These are phyloP conservation scores for Umbilicus rupestris DNA, from an alignment of 164 flowering plant genomes.

Conservation along the genomic window DNA sequence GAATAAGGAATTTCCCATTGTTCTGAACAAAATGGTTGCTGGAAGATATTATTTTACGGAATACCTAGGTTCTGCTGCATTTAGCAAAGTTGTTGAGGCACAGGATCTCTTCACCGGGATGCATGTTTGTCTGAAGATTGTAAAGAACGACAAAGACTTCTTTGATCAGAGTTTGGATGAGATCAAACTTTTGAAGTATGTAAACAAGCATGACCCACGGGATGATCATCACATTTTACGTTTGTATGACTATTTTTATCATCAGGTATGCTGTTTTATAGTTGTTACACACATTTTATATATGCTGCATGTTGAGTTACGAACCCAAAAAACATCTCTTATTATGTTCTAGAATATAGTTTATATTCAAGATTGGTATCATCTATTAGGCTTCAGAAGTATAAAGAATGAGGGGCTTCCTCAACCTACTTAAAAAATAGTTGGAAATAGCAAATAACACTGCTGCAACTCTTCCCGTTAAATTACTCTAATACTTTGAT, in stretches of 20 bases:
- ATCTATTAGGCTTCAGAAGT: neutral
- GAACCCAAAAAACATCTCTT: too few relatives aligned
- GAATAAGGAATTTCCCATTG: constrained; percentile 74
- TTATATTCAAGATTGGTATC: too few relatives aligned
- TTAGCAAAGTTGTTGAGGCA: constrained; percentile 89
- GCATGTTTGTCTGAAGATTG: constrained; percentile 89
- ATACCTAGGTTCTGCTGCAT: constrained; percentile 89
- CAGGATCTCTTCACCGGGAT: constrained; percentile 69
- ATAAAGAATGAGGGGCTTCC: neutral
- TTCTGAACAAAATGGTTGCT: constrained; percentile 56
- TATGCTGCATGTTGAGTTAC: too few relatives aligned
- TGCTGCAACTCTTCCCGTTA: neutral
- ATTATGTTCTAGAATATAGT: too few relatives aligned
- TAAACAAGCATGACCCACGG: constrained; percentile 78
- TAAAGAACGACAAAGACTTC: constrained; percentile 88
- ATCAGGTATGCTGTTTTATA: constrained; percentile 51
- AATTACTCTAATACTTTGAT: neutral
- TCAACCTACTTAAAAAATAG: too few relatives aligned
- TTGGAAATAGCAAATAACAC: neutral
- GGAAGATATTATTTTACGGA: constrained; percentile 80
- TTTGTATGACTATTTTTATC: constrained; percentile 87
- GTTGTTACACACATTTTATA: neutral
- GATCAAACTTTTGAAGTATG: constrained; percentile 80
- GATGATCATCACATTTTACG: constrained; percentile 78
- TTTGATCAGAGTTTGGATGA: constrained; percentile 96